A percentile compares a stretch with the other conserved stretches of the same genome.
Evolutionary conservation across 495 filamentous ascomycete species (phyloP).

Genomic region (Amorphotheca resinae): DNA sequence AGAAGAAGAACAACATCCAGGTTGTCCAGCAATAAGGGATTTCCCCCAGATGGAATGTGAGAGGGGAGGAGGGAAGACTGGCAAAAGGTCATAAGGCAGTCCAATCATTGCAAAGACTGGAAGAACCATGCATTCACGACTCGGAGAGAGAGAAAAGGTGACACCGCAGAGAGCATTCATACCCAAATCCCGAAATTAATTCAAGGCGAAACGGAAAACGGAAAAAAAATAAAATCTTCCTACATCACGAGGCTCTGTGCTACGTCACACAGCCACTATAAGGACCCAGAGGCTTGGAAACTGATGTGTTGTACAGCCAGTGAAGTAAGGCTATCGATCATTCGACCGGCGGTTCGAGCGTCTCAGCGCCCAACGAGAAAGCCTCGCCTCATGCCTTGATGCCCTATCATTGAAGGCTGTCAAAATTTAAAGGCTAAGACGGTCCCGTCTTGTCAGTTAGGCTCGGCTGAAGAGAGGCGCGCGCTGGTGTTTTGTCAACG

Average conservation of each 20-base stretch:
- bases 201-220: conserved; percentile 5
- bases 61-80: background rate
- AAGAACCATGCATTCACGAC: background rate
- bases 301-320: conserved; percentile 18
- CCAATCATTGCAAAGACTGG: conserved; percentile 3
- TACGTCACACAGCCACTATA: conserved; percentile 15
- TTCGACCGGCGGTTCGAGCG: conserved; percentile 13
- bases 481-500: conserved; percentile 3
- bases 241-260: conserved; percentile 11
- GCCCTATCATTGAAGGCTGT: conserved; percentile 18
- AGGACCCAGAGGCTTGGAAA: conserved; percentile 8
- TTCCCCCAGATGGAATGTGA: no score
- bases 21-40: conserved; percentile 56
- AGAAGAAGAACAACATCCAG: conserved; percentile 99
- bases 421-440: conserved; percentile 1
- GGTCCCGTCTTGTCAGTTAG: background rate
- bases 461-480: conserved; percentile 3
- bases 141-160: conserved; percentile 9
- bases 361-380: conserved; percentile 15
- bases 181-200: conserved; percentile 8
- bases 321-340: conserved; percentile 11
- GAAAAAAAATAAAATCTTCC: conserved; percentile 4
- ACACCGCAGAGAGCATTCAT: conserved; percentile 12
- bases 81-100: conserved; percentile 9
- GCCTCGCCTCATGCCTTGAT: conserved; percentile 13